Base-by-base conservation (phyloP, 139 green algal genomes). In the Micractinium conductrix region DNA sequence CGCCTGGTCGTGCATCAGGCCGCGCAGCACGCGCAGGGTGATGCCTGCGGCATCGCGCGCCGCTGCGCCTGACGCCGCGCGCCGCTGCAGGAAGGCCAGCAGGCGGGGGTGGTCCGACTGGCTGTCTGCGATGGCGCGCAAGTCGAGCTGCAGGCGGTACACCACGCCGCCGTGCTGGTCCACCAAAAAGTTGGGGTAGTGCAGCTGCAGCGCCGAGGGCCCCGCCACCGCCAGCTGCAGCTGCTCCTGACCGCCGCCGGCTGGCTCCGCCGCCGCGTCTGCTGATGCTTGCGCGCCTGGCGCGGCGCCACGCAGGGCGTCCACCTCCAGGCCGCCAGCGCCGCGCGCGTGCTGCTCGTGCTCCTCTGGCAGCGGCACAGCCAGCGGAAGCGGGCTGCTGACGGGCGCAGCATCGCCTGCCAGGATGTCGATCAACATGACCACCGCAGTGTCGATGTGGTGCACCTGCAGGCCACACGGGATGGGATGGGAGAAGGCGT, bases 41-140 rank as follows among this genome's bases (percentile, higher is more conserved):
- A 86, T 69, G 62, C 37, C 48, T 12, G 48, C 58, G 4, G 82
- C 69, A 26, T 86, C 82, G 14, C 68, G 62, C 14, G 24, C 50
- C 26, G 74, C 45, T 50, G 37, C 82, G 4, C 48, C 26, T 6
- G 43, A 42, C 28, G 62, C 44, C 26, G 30, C 43, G n/a, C 84
- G 74, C 21, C 84, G 72, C 78, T 87, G 84, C 53, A 87, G 63
- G 45, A 83, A 87, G 62, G 84, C 72, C 33, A 87, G 74, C 68
- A 83, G 69, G n/a, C 69, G 33, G 26, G 58, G 35, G 65, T 35
- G 42, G 62, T 84, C 84, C 2, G 53, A 75, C 74, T 40, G 30
- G 40, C 35, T 76, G n/a, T 84, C 74, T 8, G 60, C 78, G 6
- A 87, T 43, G 22, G 84, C 74, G 17, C 37, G 22, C 68, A 87